Evolutionary conservation across 305 asterid species (phyloP).

Genomic region (Fraxinus angustifolia): DNA sequence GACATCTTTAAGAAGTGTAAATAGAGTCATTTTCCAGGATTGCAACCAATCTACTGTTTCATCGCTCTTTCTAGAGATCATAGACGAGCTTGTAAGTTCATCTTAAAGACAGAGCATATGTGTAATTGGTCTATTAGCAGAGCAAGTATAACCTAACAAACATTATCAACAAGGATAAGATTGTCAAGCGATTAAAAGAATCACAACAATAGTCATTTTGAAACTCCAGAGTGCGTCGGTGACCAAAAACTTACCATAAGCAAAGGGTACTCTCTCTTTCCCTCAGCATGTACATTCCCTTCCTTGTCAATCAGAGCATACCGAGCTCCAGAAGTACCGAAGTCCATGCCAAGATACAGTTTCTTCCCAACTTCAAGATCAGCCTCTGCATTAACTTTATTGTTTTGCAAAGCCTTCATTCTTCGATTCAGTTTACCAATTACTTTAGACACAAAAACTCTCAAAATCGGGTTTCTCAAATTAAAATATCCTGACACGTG

Average conservation of each 20-base stretch:
- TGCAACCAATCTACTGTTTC: slow-evolving; percentile 75
- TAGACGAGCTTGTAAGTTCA: slow-evolving; percentile 36
- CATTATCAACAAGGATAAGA: neutral
- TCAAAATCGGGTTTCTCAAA: slow-evolving; percentile 27
- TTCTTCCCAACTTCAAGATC: slow-evolving; percentile 31
- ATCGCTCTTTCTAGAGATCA: slow-evolving; percentile 72
- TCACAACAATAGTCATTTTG: neutral
- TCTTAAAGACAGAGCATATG: slow-evolving; percentile 8
- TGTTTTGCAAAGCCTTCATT: slow-evolving; percentile 26
- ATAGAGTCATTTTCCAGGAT: slow-evolving; percentile 82
- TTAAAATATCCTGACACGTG: slow-evolving; percentile 26
- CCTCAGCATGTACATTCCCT: slow-evolving; percentile 58
- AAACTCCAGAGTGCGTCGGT: slow-evolving; percentile 3
- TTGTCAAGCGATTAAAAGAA: neutral
- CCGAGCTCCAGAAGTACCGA: slow-evolving; percentile 96
- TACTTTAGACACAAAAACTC: slow-evolving; percentile 19
- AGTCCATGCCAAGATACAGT: slow-evolving; percentile 92
- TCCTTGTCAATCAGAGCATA: slow-evolving; percentile 60
- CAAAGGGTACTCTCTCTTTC: slow-evolving; percentile 77
- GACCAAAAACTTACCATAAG: slow-evolving; percentile 42
- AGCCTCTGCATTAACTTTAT: slow-evolving; percentile 28
- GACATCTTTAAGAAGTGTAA: slow-evolving; percentile 70
- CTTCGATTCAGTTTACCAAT: slow-evolving; percentile 25
- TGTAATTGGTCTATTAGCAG: neutral
- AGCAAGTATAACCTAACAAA: neutral